Percentiles rank a stretch among this genome's conserved stretches.
Evolutionary conservation across 192 early-diverging fungal species (phyloP).

Genomic region (Backusella macrospora): DNA sequence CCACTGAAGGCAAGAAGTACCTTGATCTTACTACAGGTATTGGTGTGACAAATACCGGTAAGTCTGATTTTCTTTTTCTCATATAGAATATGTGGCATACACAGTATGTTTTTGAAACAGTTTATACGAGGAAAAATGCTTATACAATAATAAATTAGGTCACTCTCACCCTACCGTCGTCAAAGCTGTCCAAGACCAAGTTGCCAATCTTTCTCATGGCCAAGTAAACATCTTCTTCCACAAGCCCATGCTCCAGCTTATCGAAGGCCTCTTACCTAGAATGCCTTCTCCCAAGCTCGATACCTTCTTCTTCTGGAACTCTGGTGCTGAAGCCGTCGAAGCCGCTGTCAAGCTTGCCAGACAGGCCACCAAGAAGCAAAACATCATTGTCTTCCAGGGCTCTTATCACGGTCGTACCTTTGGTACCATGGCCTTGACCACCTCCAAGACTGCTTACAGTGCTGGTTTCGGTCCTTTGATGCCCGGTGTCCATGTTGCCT

Average conservation of each 20-base stretch:
- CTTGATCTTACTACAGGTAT: constrained; percentile 43
- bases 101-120: not conserved
- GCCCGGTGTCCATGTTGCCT: constrained; percentile 41
- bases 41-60: constrained; percentile 43
- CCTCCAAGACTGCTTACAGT: constrained; percentile 38
- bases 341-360: constrained; percentile 43
- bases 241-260: constrained; percentile 41
- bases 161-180: constrained; percentile 49
- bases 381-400: constrained; percentile 46
- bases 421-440: constrained; percentile 42
- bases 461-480: constrained; percentile 45
- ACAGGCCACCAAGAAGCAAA: constrained; percentile 45
- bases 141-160: constrained; percentile 19
- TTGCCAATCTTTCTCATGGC: constrained; percentile 34
- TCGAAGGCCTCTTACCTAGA: constrained; percentile 24
- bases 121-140: not conserved
- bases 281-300: constrained; percentile 37
- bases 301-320: constrained; percentile 45
- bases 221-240: constrained; percentile 45
- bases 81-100: too few species aligned
- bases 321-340: constrained; percentile 48
- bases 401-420: constrained; percentile 44
- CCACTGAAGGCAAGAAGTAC: constrained; percentile 37
- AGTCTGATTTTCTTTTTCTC: not conserved
- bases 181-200: constrained; percentile 47